Conservation (phyloP, 495 filamentous ascomycete genomes). For the Platismatia glauca region DNA sequence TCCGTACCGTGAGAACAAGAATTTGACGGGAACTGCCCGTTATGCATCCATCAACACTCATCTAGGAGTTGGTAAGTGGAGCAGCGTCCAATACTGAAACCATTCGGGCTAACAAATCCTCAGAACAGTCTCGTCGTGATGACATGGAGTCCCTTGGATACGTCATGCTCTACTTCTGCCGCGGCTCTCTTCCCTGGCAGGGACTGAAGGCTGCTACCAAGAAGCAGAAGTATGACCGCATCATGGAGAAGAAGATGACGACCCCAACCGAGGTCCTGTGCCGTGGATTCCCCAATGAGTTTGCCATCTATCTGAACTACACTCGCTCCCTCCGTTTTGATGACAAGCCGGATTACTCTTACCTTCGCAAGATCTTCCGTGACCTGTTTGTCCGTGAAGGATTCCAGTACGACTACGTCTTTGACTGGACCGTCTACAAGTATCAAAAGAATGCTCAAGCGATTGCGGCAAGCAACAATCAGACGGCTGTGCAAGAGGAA, state of each 20-base stretch:
- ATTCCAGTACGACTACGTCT: slow-evolving; percentile 99
- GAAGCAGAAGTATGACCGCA: slow-evolving; percentile 99
- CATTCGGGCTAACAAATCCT: slow-evolving; percentile 24
- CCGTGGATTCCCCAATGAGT: slow-evolving; percentile 98
- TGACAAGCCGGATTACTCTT: slow-evolving; percentile 99
- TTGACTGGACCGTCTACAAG: slow-evolving; percentile 99
- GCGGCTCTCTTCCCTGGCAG: slow-evolving; percentile 98
- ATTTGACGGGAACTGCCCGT: slow-evolving; percentile 96
- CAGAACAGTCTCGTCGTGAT: slow-evolving; percentile 97
- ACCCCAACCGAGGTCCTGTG: slow-evolving; percentile 98
- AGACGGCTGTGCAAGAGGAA: slow-evolving; percentile 60
- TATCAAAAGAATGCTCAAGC: slow-evolving; percentile 99
- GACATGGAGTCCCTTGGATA: slow-evolving; percentile 99
- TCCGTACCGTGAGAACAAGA: slow-evolving; percentile 99
- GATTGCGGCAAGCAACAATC: slow-evolving; percentile 65
- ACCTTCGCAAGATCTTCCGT: slow-evolving; percentile 99
- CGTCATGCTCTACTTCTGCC: slow-evolving; percentile 99
- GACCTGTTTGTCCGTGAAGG: slow-evolving; percentile 98
- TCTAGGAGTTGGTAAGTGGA: slow-evolving; percentile 71
- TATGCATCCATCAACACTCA: slow-evolving; percentile 99
- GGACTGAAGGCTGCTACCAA: slow-evolving; percentile 99
- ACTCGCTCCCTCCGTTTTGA: slow-evolving; percentile 97
- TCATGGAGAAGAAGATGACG: slow-evolving; percentile 99
- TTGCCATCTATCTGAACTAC: slow-evolving; percentile 99
- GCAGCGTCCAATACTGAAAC: slow-evolving; percentile 21